Base-by-base conservation (phyloP, 371 early-diverging fungal species). In the Conidiobolus coronatus region DNA sequence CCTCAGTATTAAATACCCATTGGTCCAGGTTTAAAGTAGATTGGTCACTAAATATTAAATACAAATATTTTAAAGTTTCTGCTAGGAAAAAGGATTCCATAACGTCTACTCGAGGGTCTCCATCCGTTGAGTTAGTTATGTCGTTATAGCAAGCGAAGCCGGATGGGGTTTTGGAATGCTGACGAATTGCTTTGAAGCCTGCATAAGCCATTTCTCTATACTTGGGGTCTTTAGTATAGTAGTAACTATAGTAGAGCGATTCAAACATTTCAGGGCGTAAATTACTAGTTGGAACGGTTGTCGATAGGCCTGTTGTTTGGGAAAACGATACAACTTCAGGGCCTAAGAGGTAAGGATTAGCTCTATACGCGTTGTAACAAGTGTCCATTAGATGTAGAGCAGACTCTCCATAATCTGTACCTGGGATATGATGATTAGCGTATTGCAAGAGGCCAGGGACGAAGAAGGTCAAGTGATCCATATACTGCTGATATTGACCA, bases 391-490 rank as follows among this genome's bases (percentile, higher is more conserved):
- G 21, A 9, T 45, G 33, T 35, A 36, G 13, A 1, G 21, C 45
- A 8, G 29, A 12, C 8, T 11, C n/a, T 22, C 12, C 14, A 17
- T 29, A 36, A 18, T 45, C 45, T 5, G 13, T 36, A 2, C 36
- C 5, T n/a, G 33, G 33, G 21, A 33, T 45, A 17, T 33, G 8
- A 74, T 81, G 17, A 75, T 80, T 17, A 43, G 62, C 79, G 2
- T 89, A 59, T 0, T 86, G 84, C 45, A 91, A 60, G 21, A 73
- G 71, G 1, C 88, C 92, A 13, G 85, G 86, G 22, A 84, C 63
- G 60, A 92, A 94, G 59, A 92, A 94, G 4, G 84, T 84, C 23
- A 90, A 69, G 56, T 92, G 93, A 50, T 89, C 88, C 86, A 89
- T 85, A 49, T 81, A 81, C 9, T 76, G 68, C 17, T 61, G 59